Percentiles rank a stretch among this genome's conserved stretches.
phyloP scores from a whole-genome alignment of 352 stramenopile species.

The Phytophthora tentaculata region DNA sequence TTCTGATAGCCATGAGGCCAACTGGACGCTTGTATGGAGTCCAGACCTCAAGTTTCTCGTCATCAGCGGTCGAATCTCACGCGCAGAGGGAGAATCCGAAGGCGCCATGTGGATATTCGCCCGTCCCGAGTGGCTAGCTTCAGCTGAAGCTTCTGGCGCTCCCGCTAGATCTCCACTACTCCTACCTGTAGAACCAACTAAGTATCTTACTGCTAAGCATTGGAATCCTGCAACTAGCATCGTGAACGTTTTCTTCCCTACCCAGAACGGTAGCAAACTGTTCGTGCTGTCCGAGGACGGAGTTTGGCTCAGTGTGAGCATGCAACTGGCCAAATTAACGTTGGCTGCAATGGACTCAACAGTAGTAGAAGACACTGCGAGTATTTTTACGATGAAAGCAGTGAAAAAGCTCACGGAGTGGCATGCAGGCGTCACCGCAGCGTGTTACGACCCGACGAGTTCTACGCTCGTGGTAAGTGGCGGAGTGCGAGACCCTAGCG shows the following conservation, averaged over 20 bases:
- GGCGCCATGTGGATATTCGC: slow-evolving; percentile 57
- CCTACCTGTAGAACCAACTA: slow-evolving; percentile 37
- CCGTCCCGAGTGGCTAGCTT: slow-evolving; percentile 44
- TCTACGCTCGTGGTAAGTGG: slow-evolving; percentile 61
- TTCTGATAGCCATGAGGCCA: not conserved
- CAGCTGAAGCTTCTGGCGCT: slow-evolving; percentile 10
- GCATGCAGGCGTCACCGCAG: slow-evolving; percentile 60
- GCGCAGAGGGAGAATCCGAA: slow-evolving; percentile 24
- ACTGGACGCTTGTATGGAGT: slow-evolving; percentile 60
- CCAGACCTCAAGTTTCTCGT: slow-evolving; percentile 58
- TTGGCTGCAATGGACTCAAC: slow-evolving; percentile 40
- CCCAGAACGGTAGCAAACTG: slow-evolving; percentile 39
- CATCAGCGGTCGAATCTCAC: slow-evolving; percentile 39
- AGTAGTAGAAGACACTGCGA: slow-evolving; percentile 12
- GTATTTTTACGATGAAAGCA: slow-evolving; percentile 45
- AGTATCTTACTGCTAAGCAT: slow-evolving; percentile 48
- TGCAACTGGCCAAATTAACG: slow-evolving; percentile 55
- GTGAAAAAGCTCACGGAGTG: slow-evolving; percentile 60
- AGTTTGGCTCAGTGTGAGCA: slow-evolving; percentile 51
- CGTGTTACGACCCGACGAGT: slow-evolving; percentile 44
- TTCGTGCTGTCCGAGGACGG: slow-evolving; percentile 52
- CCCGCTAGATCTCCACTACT: slow-evolving; percentile 24
- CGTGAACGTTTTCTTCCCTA: slow-evolving; percentile 49
- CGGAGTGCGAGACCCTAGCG: slow-evolving; percentile 61
- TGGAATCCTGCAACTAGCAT: slow-evolving; percentile 48